A percentile compares a stretch with the other conserved stretches of the same genome.
These are phyloP conservation scores for Hamigera avellanea DNA, from an alignment of 495 filamentous ascomycete genomes.

Conservation along the genomic window DNA sequence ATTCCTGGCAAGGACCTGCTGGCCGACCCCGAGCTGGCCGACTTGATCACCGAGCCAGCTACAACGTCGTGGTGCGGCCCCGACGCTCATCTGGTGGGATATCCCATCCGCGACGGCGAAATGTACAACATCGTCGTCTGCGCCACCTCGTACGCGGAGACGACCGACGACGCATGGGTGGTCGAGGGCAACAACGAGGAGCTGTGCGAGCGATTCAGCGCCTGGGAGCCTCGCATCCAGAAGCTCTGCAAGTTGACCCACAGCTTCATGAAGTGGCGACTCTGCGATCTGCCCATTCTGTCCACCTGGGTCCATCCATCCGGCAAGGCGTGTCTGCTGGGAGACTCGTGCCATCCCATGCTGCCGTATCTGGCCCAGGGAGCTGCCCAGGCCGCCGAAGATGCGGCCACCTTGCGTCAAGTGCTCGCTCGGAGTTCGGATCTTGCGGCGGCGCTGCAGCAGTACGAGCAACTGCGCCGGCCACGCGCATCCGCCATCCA, in stretches of 20 bases:
- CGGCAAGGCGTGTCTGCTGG: conserved; percentile 37
- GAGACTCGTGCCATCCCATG: conserved; percentile 62
- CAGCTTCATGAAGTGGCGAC: conserved; percentile 39
- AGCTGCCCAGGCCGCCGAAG: conserved; percentile 43
- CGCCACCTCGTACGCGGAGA: conserved; percentile 29
- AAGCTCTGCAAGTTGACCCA: conserved; percentile 34
- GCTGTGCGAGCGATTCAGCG: conserved; percentile 34
- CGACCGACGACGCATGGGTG: conserved; percentile 32
- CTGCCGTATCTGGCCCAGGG: conserved; percentile 58
- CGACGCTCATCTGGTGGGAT: conserved; percentile 42
- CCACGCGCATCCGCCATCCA: conserved; percentile 4
- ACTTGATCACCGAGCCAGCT: conserved; percentile 12
- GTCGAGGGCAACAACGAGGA: conserved; percentile 32
- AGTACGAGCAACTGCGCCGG: conserved; percentile 4
- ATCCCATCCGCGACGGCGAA: conserved; percentile 37
- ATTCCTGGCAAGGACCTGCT: conserved; percentile 37
- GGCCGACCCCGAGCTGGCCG: conserved; percentile 28
- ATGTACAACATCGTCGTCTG: conserved; percentile 49
- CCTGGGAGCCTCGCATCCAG: conserved; percentile 41
- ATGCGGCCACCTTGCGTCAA: conserved; percentile 39
- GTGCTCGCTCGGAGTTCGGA: conserved; percentile 19
- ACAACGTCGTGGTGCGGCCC: conserved; percentile 35
- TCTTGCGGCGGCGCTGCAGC: conserved; percentile 2
- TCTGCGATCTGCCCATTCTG: conserved; percentile 25
- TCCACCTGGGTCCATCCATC: conserved; percentile 16